Percentiles rank a stretch among this genome's conserved stretches.
Evolutionary conservation across 495 filamentous ascomycete species (phyloP).

Genomic region (Daldinia decipiens): DNA sequence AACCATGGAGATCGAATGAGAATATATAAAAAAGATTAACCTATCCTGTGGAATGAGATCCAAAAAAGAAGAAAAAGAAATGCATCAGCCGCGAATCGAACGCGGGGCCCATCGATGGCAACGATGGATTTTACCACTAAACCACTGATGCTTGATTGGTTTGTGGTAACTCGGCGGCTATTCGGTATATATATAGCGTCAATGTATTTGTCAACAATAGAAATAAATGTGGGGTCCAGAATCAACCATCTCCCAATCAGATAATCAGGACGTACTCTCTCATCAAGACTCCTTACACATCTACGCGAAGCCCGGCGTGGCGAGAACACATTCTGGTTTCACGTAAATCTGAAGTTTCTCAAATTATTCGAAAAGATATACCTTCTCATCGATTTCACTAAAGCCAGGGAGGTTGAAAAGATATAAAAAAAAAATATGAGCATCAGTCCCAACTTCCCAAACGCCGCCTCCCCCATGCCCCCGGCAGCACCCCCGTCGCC

Average conservation of each 20-base stretch:
- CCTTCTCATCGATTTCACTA: background rate
- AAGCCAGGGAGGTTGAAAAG: background rate
- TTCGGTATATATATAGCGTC: background rate
- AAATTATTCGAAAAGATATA: background rate
- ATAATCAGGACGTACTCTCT: background rate
- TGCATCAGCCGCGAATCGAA: constrained; percentile 63
- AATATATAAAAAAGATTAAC: background rate
- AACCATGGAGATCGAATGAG: background rate
- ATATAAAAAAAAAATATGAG: background rate
- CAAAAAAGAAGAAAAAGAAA: constrained; percentile 21
- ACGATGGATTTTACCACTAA: constrained; percentile 66
- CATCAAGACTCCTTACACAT: background rate
- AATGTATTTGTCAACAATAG: background rate
- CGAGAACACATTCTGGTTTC: background rate
- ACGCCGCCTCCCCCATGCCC: constrained; percentile 17
- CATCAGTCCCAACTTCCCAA: background rate
- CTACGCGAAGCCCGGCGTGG: background rate
- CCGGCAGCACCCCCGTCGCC: constrained; percentile 29
- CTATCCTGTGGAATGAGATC: background rate
- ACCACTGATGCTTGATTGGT: constrained; percentile 52
- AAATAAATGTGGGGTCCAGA: background rate
- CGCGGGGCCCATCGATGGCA: constrained; percentile 64
- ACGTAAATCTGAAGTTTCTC: background rate
- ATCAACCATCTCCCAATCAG: constrained; percentile 1
- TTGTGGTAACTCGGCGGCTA: background rate